A percentile compares a stretch with the other conserved stretches of the same genome.
phyloP scores from a whole-genome alignment of 768 basidiomycete species.

The button mushroom (Agaricus bisporus) region DNA sequence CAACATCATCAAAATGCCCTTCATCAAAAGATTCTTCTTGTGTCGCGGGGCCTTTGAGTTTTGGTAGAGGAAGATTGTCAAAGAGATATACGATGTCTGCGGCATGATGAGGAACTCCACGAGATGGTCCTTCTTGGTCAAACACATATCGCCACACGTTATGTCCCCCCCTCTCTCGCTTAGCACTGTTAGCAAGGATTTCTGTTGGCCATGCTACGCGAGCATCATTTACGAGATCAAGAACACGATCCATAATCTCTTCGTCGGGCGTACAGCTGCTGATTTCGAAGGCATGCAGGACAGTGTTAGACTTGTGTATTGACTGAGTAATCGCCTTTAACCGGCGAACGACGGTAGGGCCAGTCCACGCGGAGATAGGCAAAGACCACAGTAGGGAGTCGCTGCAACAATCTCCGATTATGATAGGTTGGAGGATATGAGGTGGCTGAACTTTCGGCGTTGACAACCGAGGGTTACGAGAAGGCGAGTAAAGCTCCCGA shows the following conservation, averaged over 20 bases:
- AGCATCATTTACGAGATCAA: constrained; percentile 73
- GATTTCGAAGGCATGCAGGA: constrained; percentile 72
- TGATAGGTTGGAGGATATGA: constrained; percentile 53
- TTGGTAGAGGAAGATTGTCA: constrained; percentile 62
- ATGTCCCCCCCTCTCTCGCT: constrained; percentile 43
- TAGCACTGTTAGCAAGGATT: constrained; percentile 46
- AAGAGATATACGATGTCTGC: constrained; percentile 76
- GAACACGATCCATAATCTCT: constrained; percentile 59
- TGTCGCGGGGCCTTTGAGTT: constrained; percentile 17
- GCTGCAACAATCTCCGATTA: constrained; percentile 67
- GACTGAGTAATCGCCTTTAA: constrained; percentile 73
- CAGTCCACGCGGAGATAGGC: constrained; percentile 57
- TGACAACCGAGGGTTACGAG: too few relatives aligned
- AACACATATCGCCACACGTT: constrained; percentile 80
- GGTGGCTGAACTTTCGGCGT: constrained; percentile 16
- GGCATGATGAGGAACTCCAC: constrained; percentile 61
- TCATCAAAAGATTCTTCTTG: constrained; percentile 22
- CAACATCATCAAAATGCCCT: constrained; percentile 24
- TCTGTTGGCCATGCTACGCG: constrained; percentile 76
- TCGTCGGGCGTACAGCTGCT: constrained; percentile 51
- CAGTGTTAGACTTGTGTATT: constrained; percentile 49
- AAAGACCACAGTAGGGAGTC: constrained; percentile 62
- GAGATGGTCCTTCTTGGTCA: constrained; percentile 70
- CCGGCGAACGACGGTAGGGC: constrained; percentile 54
- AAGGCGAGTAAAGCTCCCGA: constrained; percentile 12